phyloP scores from a whole-genome alignment of 768 basidiomycete genomes.

The Inosperma sp. region DNA sequence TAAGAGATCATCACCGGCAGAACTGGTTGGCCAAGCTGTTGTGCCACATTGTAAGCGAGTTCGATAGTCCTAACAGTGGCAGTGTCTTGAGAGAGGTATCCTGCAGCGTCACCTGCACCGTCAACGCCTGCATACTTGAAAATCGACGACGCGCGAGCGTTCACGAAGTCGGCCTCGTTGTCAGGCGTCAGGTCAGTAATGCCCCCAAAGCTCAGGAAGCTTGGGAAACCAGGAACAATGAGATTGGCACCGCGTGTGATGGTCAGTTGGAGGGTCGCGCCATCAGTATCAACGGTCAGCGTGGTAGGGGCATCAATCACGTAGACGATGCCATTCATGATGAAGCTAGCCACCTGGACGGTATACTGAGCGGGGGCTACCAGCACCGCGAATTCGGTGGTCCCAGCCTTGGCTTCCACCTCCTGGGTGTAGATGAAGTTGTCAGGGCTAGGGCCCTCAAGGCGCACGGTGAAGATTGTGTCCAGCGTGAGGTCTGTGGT shows the following conservation, averaged over 20 bases:
- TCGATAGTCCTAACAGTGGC: not conserved
- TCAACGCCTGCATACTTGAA: not conserved
- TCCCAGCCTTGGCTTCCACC: not conserved
- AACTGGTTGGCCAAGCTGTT: not conserved
- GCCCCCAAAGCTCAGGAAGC: slow-evolving; percentile 1
- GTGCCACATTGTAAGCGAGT: not conserved
- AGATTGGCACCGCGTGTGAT: not conserved
- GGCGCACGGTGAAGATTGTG: not conserved
- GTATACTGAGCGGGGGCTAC: not conserved
- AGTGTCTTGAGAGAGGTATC: not conserved
- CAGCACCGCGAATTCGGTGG: not conserved
- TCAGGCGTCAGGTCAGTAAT: not conserved
- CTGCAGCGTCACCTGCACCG: not conserved
- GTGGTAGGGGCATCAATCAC: not conserved
- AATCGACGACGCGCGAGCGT: not conserved
- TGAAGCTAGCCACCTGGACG: not conserved
- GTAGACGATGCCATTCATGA: not conserved
- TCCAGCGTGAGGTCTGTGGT: not conserved
- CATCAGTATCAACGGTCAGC: not conserved
- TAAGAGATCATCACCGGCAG: not conserved
- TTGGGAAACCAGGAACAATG: not conserved
- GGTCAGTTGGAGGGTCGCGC: not conserved
- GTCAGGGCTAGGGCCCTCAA: not conserved
- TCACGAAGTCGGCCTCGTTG: not conserved
- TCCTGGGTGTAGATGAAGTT: not conserved